Conservation (phyloP, 306 rosid species). For the Albizia julibrissin region DNA sequence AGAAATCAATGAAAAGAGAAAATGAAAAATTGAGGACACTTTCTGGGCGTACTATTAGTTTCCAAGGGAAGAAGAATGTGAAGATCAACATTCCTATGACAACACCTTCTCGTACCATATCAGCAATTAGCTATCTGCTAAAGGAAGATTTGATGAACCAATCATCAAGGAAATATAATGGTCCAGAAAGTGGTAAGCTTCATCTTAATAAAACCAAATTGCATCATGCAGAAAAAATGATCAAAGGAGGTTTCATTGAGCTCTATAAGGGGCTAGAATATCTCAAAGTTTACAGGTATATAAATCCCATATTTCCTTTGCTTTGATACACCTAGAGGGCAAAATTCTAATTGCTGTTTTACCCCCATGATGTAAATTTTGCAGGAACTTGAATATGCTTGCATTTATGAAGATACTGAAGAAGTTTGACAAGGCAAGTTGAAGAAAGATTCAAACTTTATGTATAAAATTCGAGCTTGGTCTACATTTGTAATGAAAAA, state of each 20-base stretch:
- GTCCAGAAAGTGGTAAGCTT: slow-evolving; percentile 61
- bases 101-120: slow-evolving; percentile 80
- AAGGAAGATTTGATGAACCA: slow-evolving; percentile 78
- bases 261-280: slow-evolving; percentile 89
- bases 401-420: slow-evolving; percentile 92
- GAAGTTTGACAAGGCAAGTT: slow-evolving; percentile 94
- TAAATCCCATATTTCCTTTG: not conserved
- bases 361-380: slow-evolving; percentile 31
- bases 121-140: slow-evolving; percentile 80
- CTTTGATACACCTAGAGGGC: not conserved
- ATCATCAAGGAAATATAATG: slow-evolving; percentile 61
- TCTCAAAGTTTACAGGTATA: slow-evolving; percentile 86
- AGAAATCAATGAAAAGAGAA: slow-evolving; percentile 53
- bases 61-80: slow-evolving; percentile 89
- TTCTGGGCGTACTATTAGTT: slow-evolving; percentile 59
- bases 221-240: slow-evolving; percentile 94
- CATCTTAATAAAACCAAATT: slow-evolving; percentile 69
- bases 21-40: slow-evolving; percentile 57
- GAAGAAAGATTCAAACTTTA: slow-evolving; percentile 19
- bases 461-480: slow-evolving; percentile 17
- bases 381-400: slow-evolving; percentile 92
- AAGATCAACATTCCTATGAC: slow-evolving; percentile 88
- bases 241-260: slow-evolving; percentile 85
- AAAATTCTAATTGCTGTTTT: slow-evolving; percentile 27
- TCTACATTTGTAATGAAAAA: slow-evolving; percentile 11